Base-by-base conservation (phyloP, 495 filamentous ascomycete genomes). In the Thermochaetoides thermophila region DNA sequence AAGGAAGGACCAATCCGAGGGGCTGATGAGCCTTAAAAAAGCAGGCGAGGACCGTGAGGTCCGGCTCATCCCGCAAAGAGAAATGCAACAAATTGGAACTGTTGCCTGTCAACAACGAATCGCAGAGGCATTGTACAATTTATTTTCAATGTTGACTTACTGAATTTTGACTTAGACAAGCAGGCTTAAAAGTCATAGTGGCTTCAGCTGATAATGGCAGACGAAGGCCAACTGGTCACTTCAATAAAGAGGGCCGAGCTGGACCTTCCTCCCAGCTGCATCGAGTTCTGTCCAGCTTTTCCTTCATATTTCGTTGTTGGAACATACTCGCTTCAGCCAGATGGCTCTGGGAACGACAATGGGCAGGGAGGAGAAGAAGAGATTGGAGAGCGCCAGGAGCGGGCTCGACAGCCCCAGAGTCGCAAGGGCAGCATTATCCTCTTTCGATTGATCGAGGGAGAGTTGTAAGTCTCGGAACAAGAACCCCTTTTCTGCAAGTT, bases 221-320 rank as follows among this genome's bases (percentile, higher is more conserved):
- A 28, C 7, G 21, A 29, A 28, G 22, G 28, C 15, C 37, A 29
- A 8, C 37, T 44, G 7, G 37, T 61, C 17, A 28, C 35, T 15
- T 62, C 61, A 13, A 33, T 61, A 22, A 44, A 35, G 18, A 60
- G 61, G n/a, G 39, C 67, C 13, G 56, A 48, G 3, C 47, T 77
- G 8, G 63, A 69, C 24, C 57, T 68, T 2, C 85, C 82, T 8
- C 86, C 86, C 2, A 84, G 82, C 49, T 94, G 84, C 51, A 60
- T 94, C 10, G 78, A 85, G 40, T 87, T 92, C 51, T 79, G 73
- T 34, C 79, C 78, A 0, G 47, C 53, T 4, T 45, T 71, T 23
- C 70, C 73, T 5, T 59, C 76, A 7, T 73, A 74, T 43, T 76
- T 94, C 43, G 55, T 93, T 1, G 66, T 94, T 24, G 89, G 89